Percentiles rank a stretch among this genome's conserved stretches.
These are phyloP conservation scores for Hypoxylon sp. DNA, from an alignment of 2,329 filamentous ascomycete genomes.

Conservation along the genomic window DNA sequence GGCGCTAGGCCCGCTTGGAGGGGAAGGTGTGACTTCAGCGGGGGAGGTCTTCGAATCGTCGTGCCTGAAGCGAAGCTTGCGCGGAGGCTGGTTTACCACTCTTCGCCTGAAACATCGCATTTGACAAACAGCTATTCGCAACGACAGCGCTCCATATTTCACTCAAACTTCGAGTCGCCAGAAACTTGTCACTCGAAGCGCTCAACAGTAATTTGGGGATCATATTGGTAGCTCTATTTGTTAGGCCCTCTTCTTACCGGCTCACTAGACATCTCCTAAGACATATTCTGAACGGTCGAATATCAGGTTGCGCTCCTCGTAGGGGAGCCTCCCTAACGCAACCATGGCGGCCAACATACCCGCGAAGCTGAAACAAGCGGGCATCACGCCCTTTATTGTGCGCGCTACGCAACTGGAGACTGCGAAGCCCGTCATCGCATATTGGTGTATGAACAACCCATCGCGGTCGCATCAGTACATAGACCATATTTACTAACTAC, in stretches of 20 bases:
- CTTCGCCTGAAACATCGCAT: conserved; percentile 5
- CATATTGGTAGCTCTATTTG: background rate
- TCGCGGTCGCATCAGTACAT: background rate
- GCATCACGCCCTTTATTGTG: conserved; percentile 85
- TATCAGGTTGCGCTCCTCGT: background rate
- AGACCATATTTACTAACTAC: conserved; percentile 39
- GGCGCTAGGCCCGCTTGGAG: conserved; percentile 10
- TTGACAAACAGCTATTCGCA: background rate
- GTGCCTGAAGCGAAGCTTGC: conserved; percentile 25
- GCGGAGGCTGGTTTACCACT: conserved; percentile 13
- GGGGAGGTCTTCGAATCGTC: conserved; percentile 30
- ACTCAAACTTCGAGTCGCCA: background rate
- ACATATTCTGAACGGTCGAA: conserved; percentile 1
- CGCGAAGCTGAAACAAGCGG: conserved; percentile 79
- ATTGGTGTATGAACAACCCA: conserved; percentile 82
- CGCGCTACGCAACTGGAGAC: conserved; percentile 87
- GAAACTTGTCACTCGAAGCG: background rate
- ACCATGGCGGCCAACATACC: conserved; percentile 81
- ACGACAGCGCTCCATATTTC: background rate
- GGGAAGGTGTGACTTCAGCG: conserved; percentile 42
- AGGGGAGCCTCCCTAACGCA: background rate
- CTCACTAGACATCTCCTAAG: background rate
- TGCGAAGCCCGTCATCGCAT: conserved; percentile 88
- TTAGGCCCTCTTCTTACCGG: background rate
- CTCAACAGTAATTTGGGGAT: background rate